Percentiles rank a stretch among this genome's conserved stretches.
Conservation (phyloP, 352 stramenopile species). For the Pythium rishiriense region DNA sequence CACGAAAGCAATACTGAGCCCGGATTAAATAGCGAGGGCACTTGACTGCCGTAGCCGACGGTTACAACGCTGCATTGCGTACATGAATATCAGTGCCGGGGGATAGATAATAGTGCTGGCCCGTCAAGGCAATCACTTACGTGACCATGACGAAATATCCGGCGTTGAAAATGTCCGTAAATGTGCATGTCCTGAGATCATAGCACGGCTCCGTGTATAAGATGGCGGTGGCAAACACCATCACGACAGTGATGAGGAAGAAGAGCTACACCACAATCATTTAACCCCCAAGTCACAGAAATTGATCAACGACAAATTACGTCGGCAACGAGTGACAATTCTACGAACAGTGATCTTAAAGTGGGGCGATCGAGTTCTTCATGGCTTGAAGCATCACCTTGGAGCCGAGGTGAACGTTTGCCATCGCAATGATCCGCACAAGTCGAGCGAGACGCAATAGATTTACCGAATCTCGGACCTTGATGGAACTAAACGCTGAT, state of each 20-base stretch:
- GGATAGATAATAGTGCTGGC: too few species aligned
- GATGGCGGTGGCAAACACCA: slow-evolving; percentile 71
- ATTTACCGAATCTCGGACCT: slow-evolving; percentile 7
- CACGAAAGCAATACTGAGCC: slow-evolving; percentile 47
- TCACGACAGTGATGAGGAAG: slow-evolving; percentile 75
- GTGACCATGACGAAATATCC: slow-evolving; percentile 86
- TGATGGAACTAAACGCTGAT: slow-evolving; percentile 27
- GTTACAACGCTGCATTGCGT: slow-evolving; percentile 55
- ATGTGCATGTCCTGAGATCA: slow-evolving; percentile 69
- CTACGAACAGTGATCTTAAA: too few species aligned
- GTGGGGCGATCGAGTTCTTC: slow-evolving; percentile 35
- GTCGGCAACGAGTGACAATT: too few species aligned
- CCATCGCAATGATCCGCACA: slow-evolving; percentile 36
- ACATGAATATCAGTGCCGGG: too few species aligned
- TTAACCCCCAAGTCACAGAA: too few species aligned
- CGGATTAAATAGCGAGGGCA: slow-evolving; percentile 58
- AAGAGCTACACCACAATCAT: slow-evolving; percentile 75
- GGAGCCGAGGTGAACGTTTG: slow-evolving; percentile 40
- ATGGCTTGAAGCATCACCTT: slow-evolving; percentile 45
- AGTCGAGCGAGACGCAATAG: slow-evolving; percentile 42
- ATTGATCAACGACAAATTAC: too few species aligned
- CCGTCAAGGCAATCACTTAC: too few species aligned
- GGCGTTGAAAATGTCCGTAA: slow-evolving; percentile 85
- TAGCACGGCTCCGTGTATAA: slow-evolving; percentile 82
- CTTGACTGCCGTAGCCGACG: slow-evolving; percentile 72